Evolutionary conservation across 345 rosid genomes (phyloP), one percentile per base, ranked within the genome.

Genomic region (Reutealis trisperma): DNA sequence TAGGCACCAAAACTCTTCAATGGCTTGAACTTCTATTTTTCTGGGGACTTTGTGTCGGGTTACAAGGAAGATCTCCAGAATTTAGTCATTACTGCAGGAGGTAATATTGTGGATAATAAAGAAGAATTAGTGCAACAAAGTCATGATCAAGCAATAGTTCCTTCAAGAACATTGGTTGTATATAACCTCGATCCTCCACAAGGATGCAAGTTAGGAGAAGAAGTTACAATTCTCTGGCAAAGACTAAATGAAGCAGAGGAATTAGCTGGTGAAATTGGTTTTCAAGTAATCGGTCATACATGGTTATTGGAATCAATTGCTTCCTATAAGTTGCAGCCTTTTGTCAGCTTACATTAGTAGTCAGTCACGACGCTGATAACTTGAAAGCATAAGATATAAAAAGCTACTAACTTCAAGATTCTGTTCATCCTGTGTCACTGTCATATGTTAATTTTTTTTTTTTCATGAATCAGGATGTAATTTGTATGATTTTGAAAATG

Each of bases 291-390:
- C 54, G 90, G 91, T 63, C 94, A 90, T 65, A 87, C 95, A 0
- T 94, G 97, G 95, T 78, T 94, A 34, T 85, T 93, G 84, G 94
- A 93, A 72, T 94, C 97, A 2, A 87, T 94, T 58, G 94, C 98
- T 65, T 89, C 91, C 9, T 90, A 86, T 63, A 83, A 87, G 75
- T 75, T 87, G 74, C 87, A 86, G 70, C 87, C 95, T 62, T 32
- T 79, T 49, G 80, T 84, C 9, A 72, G 71, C 63, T 81, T 77
- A 55, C 34, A 45, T 63, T 66, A 24, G 1, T 37, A 15, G n/a
- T n/a, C n/a, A n/a, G n/a, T n/a, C n/a, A n/a, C n/a, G n/a, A n/a
- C n/a, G n/a, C n/a, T n/a, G n/a, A n/a, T n/a, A n/a, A n/a, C n/a
- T n/a, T n/a, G 6, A 49, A 5, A 66, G 72, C 10, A 2, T 67